Percentiles rank a stretch among this genome's conserved stretches.
phyloP scores from a whole-genome alignment of 2,329 filamentous ascomycete species.

The Claviceps africana region DNA sequence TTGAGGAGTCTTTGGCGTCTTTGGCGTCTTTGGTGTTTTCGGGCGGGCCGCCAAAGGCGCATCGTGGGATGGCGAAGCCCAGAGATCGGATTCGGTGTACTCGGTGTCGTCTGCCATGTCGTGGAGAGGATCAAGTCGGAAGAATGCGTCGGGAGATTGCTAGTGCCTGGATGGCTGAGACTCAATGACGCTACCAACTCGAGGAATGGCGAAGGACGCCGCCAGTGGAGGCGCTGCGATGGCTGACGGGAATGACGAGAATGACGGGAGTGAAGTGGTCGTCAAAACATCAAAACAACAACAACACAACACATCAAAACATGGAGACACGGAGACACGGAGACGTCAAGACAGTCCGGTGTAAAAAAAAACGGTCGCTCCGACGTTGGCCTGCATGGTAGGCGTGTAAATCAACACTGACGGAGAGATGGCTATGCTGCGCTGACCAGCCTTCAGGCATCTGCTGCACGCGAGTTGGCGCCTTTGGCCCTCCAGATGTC shows the following conservation, averaged over 20 bases:
- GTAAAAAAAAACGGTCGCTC: background rate
- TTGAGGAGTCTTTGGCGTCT: slow-evolving; percentile 33
- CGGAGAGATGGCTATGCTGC: background rate
- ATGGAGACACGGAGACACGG: background rate
- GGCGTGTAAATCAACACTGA: background rate
- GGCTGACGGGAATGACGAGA: background rate
- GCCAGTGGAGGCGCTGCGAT: background rate
- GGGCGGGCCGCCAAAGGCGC: slow-evolving; percentile 16
- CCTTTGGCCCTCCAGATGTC: background rate
- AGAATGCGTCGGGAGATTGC: background rate
- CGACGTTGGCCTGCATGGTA: background rate
- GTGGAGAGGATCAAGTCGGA: background rate
- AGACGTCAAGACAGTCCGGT: too few relatives aligned
- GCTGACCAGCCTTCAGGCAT: background rate
- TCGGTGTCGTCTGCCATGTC: slow-evolving; percentile 31
- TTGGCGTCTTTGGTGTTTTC: slow-evolving; percentile 33
- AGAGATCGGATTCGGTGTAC: slow-evolving; percentile 34
- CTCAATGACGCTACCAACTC: background rate
- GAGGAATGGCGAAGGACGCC: background rate
- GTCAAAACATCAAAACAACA: background rate
- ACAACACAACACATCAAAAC: too few relatives aligned
- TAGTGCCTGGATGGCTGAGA: background rate
- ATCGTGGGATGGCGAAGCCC: slow-evolving; percentile 28
- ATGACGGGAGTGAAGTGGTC: too few relatives aligned
- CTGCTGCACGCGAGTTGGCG: background rate